A percentile compares a stretch with the other conserved stretches of the same genome.
Evolutionary conservation across 257 asterid genomes (phyloP).

Genomic region (Solanum stenotomum): DNA sequence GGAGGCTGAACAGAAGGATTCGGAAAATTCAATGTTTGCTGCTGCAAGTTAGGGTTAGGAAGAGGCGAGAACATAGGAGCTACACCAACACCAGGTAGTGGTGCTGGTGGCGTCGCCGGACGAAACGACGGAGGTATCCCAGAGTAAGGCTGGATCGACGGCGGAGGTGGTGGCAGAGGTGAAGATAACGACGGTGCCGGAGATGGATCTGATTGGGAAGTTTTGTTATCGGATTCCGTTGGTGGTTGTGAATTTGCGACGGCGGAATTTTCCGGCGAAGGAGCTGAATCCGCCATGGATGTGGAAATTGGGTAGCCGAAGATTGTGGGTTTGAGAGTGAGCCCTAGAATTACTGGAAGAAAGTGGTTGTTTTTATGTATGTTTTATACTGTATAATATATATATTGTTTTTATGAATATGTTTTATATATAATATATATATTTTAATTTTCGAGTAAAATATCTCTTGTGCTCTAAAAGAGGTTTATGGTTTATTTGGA

Average conservation of each 20-base stretch:
- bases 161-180: slow-evolving; percentile 30
- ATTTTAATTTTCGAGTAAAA: not conserved
- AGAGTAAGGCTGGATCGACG: slow-evolving; percentile 38
- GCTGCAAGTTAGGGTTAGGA: slow-evolving; percentile 25
- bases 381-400: not conserved
- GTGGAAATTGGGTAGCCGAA: not conserved
- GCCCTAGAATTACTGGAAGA: not conserved
- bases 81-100: slow-evolving; percentile 19
- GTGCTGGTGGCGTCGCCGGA: slow-evolving; percentile 34
- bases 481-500: no score
- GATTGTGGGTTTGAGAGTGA: not conserved
- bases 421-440: not conserved
- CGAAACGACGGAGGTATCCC: slow-evolving; percentile 43
- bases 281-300: slow-evolving; percentile 64
- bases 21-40: slow-evolving; percentile 27
- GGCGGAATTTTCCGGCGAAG: slow-evolving; percentile 27
- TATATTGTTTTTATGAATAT: not conserved
- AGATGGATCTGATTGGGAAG: slow-evolving; percentile 20
- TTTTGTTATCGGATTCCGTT: slow-evolving; percentile 21
- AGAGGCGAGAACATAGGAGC: slow-evolving; percentile 48
- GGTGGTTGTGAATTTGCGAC: slow-evolving; percentile 13
- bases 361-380: not conserved
- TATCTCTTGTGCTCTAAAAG: not conserved
- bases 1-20: slow-evolving; percentile 66
- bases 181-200: slow-evolving; percentile 26